Conservation (phyloP, 2,329 filamentous ascomycete species). For the Cordyceps javanica region DNA sequence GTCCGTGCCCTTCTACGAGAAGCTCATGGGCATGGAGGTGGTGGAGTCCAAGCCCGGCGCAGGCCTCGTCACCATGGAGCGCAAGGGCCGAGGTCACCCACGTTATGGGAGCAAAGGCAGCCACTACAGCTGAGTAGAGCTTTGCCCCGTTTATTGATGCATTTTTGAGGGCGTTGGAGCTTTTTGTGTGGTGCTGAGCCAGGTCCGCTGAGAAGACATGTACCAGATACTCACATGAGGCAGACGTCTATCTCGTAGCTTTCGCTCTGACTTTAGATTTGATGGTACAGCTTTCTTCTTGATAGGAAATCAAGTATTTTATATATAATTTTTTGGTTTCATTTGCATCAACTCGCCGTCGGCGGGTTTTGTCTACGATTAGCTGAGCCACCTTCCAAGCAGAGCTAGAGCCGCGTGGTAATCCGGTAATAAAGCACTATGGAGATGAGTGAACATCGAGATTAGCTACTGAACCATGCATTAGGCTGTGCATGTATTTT, state of each 20-base stretch:
- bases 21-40: slow-evolving; percentile 25
- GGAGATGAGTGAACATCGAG: neutral
- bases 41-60: slow-evolving; percentile 14
- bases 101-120: neutral
- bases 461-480: neutral
- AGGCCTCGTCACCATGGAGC: slow-evolving; percentile 17
- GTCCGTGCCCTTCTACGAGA: slow-evolving; percentile 29
- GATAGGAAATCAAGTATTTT: neutral
- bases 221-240: no score
- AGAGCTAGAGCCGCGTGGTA: neutral
- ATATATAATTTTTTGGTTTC: neutral
- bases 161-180: no score
- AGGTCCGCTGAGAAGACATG: no score
- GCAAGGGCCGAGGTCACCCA: slow-evolving; percentile 18
- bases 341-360: neutral
- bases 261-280: no score
- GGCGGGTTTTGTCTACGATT: neutral
- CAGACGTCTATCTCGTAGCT: no score
- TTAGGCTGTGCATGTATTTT: rapidly evolving
- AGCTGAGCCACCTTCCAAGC: neutral
- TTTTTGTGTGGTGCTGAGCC: no score
- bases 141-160: neutral
- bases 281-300: neutral
- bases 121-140: neutral
- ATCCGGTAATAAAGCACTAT: neutral